Conservation (phyloP, 345 rosid species). For the Eucalyptus regnans region DNA sequence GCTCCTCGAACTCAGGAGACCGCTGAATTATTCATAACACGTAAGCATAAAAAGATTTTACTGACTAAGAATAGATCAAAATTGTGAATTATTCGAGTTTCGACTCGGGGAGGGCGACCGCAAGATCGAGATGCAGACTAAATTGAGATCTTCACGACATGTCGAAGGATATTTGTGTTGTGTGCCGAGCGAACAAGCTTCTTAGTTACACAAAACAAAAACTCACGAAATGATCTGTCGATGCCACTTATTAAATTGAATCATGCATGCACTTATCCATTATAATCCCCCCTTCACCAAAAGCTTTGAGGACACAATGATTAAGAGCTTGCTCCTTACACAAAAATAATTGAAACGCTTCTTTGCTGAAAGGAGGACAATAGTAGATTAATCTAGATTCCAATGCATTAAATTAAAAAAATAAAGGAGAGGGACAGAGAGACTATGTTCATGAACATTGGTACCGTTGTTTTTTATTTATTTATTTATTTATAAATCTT, state of each 20-base stretch:
- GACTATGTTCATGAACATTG: background rate
- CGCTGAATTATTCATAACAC: background rate
- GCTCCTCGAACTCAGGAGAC: background rate
- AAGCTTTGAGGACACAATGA: background rate
- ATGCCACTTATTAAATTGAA: background rate
- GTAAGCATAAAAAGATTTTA: background rate
- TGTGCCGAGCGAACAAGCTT: background rate
- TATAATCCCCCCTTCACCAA: background rate
- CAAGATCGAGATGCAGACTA: background rate
- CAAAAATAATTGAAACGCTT: background rate
- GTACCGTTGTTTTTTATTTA: background rate
- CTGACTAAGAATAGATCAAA: background rate
- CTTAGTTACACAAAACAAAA: background rate
- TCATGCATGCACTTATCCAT: background rate
- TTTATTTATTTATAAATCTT: no score
- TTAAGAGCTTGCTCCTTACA: background rate
- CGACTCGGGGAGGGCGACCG: fast-evolving
- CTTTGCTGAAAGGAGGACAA: no score
- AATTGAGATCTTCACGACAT: background rate
- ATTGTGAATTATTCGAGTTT: background rate
- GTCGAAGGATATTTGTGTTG: background rate
- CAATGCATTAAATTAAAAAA: background rate
- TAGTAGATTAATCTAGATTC: background rate
- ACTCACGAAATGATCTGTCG: background rate
- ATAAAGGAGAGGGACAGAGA: background rate